Evolutionary conservation across 768 basidiomycete genomes (phyloP).

Genomic region (Coprinellus micaceus): DNA sequence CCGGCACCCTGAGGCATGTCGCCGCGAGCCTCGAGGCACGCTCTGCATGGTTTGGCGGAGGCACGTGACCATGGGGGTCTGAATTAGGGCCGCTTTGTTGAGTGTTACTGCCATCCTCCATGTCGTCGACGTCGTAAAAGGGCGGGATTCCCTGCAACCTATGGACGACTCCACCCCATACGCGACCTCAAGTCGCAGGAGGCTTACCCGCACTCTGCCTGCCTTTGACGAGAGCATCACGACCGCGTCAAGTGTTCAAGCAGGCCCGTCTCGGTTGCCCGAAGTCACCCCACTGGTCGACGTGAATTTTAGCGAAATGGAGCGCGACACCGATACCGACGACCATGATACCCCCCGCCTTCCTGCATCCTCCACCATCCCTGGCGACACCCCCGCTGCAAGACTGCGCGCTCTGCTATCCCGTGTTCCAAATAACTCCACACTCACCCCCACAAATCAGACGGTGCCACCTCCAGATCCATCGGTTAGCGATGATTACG

Average conservation of each 20-base stretch:
- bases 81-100: not conserved
- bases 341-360: constrained; percentile 29
- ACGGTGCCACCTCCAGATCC: constrained; percentile 18
- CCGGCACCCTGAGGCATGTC: too few relatives aligned
- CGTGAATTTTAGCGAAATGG: constrained; percentile 24
- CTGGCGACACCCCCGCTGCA: constrained; percentile 48
- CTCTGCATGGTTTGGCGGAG: not conserved
- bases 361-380: constrained; percentile 7
- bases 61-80: not conserved
- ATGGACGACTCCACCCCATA: constrained; percentile 31
- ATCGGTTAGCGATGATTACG: constrained; percentile 40
- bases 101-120: too few relatives aligned
- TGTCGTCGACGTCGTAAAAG: too few relatives aligned
- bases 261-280: constrained; percentile 36
- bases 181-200: constrained; percentile 25
- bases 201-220: constrained; percentile 15
- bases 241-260: constrained; percentile 23
- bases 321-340: constrained; percentile 21
- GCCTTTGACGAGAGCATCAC: constrained; percentile 22
- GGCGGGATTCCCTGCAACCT: constrained; percentile 6
- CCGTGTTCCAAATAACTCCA: constrained; percentile 38
- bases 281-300: constrained; percentile 29
- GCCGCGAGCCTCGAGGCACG: too few relatives aligned
- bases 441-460: too few relatives aligned
- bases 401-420: constrained; percentile 61